A percentile compares a stretch with the other conserved stretches of the same genome.
Evolutionary conservation across 2,329 filamentous ascomycete genomes (phyloP).

Genomic region (Samsoniella hepiali): DNA sequence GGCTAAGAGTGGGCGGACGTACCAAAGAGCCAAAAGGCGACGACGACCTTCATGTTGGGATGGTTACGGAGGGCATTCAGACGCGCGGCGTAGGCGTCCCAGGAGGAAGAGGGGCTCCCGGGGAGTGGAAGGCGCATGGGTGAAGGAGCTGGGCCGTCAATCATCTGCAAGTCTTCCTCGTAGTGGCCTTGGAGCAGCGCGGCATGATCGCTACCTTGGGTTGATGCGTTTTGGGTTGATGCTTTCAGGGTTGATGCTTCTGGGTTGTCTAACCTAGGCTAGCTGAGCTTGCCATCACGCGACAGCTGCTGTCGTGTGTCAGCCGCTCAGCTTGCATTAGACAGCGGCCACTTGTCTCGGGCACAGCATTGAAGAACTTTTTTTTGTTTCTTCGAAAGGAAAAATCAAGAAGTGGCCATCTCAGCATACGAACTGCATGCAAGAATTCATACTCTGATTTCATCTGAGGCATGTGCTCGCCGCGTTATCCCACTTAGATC

Average conservation of each 20-base stretch:
- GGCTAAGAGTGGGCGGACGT: conserved; percentile 21
- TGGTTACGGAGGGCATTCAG: conserved; percentile 61
- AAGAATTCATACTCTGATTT: too few relatives aligned
- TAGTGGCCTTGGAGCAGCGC: background rate
- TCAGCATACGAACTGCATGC: background rate
- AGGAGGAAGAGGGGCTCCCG: conserved; percentile 61
- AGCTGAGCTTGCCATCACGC: background rate
- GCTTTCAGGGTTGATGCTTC: too few relatives aligned
- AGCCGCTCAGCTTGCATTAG: too few relatives aligned
- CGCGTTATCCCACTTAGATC: background rate
- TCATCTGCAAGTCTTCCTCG: conserved; percentile 6
- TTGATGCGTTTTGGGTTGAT: conserved; percentile 1
- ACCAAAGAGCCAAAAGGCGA: conserved; percentile 96
- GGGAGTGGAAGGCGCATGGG: conserved; percentile 48
- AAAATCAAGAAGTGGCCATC: too few relatives aligned
- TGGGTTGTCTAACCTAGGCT: background rate
- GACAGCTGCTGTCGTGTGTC: background rate
- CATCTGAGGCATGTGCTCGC: background rate
- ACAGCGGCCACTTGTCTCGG: too few relatives aligned
- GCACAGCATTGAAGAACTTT: too few relatives aligned
- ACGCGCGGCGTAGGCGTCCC: conserved; percentile 69
- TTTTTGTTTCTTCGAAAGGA: too few relatives aligned
- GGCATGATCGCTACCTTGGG: conserved; percentile 3
- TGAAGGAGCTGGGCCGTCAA: background rate
- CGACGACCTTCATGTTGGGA: conserved; percentile 66